These are phyloP conservation scores for Oleoguttula mirabilis DNA, from an alignment of 495 filamentous ascomycete species.

Conservation along the genomic window DNA sequence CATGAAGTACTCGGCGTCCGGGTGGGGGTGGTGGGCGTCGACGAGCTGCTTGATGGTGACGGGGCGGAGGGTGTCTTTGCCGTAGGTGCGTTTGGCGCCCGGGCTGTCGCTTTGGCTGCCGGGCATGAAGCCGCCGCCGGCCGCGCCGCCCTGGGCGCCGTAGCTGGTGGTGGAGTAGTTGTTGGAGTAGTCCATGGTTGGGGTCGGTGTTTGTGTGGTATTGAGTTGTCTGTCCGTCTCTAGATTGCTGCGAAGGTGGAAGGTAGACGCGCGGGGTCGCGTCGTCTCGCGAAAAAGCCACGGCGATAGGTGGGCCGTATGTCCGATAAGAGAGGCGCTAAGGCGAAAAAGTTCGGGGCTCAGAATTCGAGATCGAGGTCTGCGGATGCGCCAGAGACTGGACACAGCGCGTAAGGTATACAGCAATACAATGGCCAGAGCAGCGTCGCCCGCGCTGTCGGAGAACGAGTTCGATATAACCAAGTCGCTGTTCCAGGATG, in stretches of 20 bases:
- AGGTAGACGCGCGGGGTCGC: too few species aligned
- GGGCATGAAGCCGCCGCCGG: conserved; percentile 56
- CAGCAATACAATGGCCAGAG: conserved; percentile 41
- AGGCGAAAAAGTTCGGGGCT: too few species aligned
- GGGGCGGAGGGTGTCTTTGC: conserved; percentile 66
- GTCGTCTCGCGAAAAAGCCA: too few species aligned
- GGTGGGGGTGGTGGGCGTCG: conserved; percentile 62
- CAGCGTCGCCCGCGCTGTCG: conserved; percentile 68
- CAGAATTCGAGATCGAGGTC: too few species aligned
- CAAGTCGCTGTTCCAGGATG: conserved; percentile 56
- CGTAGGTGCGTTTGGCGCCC: conserved; percentile 26
- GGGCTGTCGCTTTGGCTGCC: conserved; percentile 39
- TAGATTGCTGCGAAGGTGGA: too few species aligned
- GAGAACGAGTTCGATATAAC: conserved; percentile 90
- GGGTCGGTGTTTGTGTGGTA: too few species aligned
- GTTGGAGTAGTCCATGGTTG: conserved; percentile 13
- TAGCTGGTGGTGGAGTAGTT: conserved; percentile 46
- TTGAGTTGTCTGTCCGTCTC: too few species aligned
- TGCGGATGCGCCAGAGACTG: too few species aligned
- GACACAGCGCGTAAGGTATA: too few species aligned
- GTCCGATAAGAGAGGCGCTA: too few species aligned
- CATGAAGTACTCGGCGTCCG: conserved; percentile 55
- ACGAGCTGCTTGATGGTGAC: conserved; percentile 90
- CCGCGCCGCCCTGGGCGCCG: conserved; percentile 45
- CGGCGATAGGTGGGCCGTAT: too few species aligned